Conservation (phyloP, 495 filamentous ascomycete species). For the Podospora appendiculata region DNA sequence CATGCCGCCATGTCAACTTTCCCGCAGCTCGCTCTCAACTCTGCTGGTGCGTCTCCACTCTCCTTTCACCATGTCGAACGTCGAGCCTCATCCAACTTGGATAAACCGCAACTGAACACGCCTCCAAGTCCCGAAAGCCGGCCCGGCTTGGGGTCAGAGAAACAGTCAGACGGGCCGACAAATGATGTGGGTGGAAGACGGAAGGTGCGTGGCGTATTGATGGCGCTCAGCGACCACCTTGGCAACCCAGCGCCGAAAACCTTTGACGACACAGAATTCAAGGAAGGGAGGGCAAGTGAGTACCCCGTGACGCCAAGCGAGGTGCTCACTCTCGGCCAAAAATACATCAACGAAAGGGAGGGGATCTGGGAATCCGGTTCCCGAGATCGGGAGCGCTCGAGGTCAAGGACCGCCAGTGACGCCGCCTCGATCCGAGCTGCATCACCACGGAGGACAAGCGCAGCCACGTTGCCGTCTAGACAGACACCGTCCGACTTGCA, state of each 20-base stretch:
- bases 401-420: too few species aligned
- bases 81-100: not conserved
- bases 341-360: too few species aligned
- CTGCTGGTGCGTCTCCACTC: not conserved
- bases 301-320: conserved; percentile 49
- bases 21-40: not conserved
- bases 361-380: too few species aligned
- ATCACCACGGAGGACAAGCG: too few species aligned
- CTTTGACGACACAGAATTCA: conserved; percentile 41
- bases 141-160: too few species aligned
- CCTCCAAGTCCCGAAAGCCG: too few species aligned
- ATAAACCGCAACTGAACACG: too few species aligned
- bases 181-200: conserved; percentile 25
- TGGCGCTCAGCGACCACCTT: conserved; percentile 25
- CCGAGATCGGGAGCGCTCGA: too few species aligned
- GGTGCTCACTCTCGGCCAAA: not conserved
- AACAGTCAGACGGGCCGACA: not conserved
- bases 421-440: too few species aligned
- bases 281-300: conserved; percentile 28
- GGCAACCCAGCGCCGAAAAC: conserved; percentile 30
- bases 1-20: not conserved
- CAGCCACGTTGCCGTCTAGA: too few species aligned
- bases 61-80: not conserved
- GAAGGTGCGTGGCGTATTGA: conserved; percentile 32
- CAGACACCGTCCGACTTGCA: too few species aligned